Evolutionary conservation across 2,329 filamentous ascomycete species (phyloP).

Genomic region (Cadophora sp.): DNA sequence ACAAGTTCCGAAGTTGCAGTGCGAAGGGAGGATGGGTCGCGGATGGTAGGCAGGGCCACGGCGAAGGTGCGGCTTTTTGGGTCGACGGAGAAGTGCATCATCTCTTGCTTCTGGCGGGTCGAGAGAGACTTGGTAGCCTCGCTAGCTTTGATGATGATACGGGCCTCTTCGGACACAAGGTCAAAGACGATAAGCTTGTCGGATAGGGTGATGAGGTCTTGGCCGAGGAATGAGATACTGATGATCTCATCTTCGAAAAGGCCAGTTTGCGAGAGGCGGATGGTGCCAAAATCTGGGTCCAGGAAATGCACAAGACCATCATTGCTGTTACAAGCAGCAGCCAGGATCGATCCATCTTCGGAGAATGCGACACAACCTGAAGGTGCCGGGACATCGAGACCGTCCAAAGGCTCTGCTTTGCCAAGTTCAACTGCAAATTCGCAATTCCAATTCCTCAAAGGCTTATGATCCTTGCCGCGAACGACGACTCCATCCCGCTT

Average conservation of each 20-base stretch:
- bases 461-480: constrained; percentile 62
- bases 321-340: constrained; percentile 65
- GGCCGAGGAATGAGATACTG: constrained; percentile 74
- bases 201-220: constrained; percentile 78
- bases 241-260: constrained; percentile 70
- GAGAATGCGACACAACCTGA: constrained; percentile 78
- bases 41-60: constrained; percentile 55
- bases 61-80: constrained; percentile 69
- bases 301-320: constrained; percentile 76
- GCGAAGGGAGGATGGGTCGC: constrained; percentile 42
- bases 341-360: constrained; percentile 83
- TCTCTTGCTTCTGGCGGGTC: constrained; percentile 48
- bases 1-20: constrained; percentile 59
- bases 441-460: constrained; percentile 77
- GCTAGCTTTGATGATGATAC: constrained; percentile 67
- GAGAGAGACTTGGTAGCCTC: constrained; percentile 46
- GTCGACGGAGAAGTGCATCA: constrained; percentile 77
- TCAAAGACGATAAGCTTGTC: constrained; percentile 81
- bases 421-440: constrained; percentile 61
- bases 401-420: constrained; percentile 45
- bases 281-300: constrained; percentile 70
- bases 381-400: constrained; percentile 18
- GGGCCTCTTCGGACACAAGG: constrained; percentile 77
- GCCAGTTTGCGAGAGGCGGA: constrained; percentile 71
- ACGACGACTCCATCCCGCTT: constrained; percentile 71